phyloP scores from a whole-genome alignment of 108 stramenopile species.

The Pelagomonas calceolata region DNA sequence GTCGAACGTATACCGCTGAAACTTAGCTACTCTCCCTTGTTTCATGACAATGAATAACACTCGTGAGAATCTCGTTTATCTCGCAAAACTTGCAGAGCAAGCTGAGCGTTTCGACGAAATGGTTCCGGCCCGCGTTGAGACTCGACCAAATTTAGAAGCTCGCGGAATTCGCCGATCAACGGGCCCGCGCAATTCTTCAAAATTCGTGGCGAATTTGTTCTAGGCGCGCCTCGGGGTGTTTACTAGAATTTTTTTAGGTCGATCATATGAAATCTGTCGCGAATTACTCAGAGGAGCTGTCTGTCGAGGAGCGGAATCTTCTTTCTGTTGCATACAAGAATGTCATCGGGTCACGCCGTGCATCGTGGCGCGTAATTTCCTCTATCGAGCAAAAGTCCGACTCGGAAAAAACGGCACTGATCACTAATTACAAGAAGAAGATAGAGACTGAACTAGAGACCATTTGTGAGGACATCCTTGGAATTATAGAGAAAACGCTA shows the following conservation, averaged over 20 bases:
- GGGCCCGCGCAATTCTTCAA: no score
- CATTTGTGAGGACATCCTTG: slow-evolving; percentile 96
- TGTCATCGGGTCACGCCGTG: slow-evolving; percentile 97
- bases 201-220: no score
- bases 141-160: no score
- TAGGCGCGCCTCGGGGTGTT: no score
- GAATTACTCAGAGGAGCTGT: slow-evolving; percentile 84
- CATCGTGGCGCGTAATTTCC: slow-evolving; percentile 98
- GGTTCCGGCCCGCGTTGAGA: slow-evolving; percentile 33
- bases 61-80: slow-evolving; percentile 83
- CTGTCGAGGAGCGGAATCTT: slow-evolving; percentile 99
- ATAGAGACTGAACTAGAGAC: slow-evolving; percentile 83
- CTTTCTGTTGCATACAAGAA: slow-evolving; percentile 86
- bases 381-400: slow-evolving; percentile 99
- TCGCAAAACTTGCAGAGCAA: slow-evolving; percentile 99
- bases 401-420: slow-evolving; percentile 80
- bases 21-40: background rate
- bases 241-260: slow-evolving; percentile 16
- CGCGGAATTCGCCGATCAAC: no score
- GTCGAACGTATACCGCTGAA: background rate
- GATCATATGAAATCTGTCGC: slow-evolving; percentile 97
- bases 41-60: no score
- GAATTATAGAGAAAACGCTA: slow-evolving; percentile 89
- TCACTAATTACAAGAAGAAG: slow-evolving; percentile 96
- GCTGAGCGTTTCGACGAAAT: slow-evolving; percentile 95